Conservation (phyloP, 139 green algal species). For the Asterochloris sp. region DNA sequence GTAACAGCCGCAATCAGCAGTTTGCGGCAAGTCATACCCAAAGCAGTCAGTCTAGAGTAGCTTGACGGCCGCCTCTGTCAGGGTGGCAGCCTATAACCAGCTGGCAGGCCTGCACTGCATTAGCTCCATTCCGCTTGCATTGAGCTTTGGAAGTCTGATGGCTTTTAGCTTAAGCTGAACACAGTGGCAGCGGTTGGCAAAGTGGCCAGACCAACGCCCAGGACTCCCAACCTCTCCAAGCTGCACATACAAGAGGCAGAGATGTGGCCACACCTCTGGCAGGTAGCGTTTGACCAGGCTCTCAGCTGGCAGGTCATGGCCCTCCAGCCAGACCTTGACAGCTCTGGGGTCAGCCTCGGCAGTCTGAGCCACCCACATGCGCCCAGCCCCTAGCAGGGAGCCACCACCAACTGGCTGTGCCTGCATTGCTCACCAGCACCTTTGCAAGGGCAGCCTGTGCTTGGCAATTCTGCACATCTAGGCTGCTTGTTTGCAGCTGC, state of each 20-base stretch:
- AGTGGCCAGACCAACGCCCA: background rate
- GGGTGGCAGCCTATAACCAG: too few relatives aligned
- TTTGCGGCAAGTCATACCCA: too few relatives aligned
- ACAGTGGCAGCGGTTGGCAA: background rate
- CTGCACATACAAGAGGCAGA: too few relatives aligned
- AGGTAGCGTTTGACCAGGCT: constrained; percentile 71
- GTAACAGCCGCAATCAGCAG: too few relatives aligned
- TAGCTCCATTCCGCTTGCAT: too few relatives aligned
- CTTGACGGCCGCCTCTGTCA: too few relatives aligned
- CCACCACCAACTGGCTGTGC: constrained; percentile 76
- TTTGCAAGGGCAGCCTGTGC: background rate
- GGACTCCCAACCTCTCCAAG: too few relatives aligned
- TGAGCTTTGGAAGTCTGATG: too few relatives aligned
- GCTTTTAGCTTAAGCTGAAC: background rate
- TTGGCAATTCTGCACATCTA: background rate
- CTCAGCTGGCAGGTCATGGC: constrained; percentile 58
- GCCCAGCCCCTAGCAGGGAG: constrained; percentile 63
- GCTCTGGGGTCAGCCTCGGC: constrained; percentile 80
- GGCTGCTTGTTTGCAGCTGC: too few relatives aligned
- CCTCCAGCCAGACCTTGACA: constrained; percentile 68
- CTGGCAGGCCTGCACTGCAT: too few relatives aligned
- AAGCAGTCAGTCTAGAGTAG: too few relatives aligned
- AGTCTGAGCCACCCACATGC: constrained; percentile 72
- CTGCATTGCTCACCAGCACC: constrained; percentile 12
- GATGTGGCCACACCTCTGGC: constrained; percentile 28